Conservation (phyloP, 2,329 filamentous ascomycete genomes). For the Pyrenophora graminea region DNA sequence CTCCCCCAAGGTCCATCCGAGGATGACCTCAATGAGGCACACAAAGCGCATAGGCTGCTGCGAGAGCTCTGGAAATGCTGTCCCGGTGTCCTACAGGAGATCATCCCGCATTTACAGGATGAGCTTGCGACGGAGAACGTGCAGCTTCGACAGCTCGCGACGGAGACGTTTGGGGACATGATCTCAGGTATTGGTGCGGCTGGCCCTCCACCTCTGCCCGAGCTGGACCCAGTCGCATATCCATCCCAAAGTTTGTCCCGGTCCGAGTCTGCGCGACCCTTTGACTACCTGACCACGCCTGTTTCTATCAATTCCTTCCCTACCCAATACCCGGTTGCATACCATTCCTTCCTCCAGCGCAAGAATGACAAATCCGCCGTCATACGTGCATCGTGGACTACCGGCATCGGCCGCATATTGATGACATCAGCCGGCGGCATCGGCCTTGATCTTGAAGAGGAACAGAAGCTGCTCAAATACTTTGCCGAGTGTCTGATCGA, state of each 20-base stretch:
- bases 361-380: slow-evolving; percentile 82
- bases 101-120: slow-evolving; percentile 89
- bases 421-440: slow-evolving; percentile 90
- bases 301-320: slow-evolving; percentile 88
- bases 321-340: slow-evolving; percentile 76
- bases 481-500: slow-evolving; percentile 84
- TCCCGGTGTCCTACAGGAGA: slow-evolving; percentile 85
- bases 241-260: slow-evolving; percentile 68
- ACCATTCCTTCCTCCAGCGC: slow-evolving; percentile 81
- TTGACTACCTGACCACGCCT: slow-evolving; percentile 75
- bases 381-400: slow-evolving; percentile 85
- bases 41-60: slow-evolving; percentile 86
- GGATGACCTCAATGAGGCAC: slow-evolving; percentile 82
- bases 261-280: slow-evolving; percentile 39
- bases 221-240: slow-evolving; percentile 80
- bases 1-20: slow-evolving; percentile 68
- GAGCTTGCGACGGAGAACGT: slow-evolving; percentile 90
- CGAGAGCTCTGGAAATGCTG: slow-evolving; percentile 93
- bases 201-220: slow-evolving; percentile 73
- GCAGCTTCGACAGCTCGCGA: slow-evolving; percentile 82
- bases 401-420: slow-evolving; percentile 80
- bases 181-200: slow-evolving; percentile 91
- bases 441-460: slow-evolving; percentile 82
- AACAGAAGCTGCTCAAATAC: slow-evolving; percentile 71
- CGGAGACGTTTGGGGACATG: slow-evolving; percentile 93